These are phyloP conservation scores for Zangia roseola DNA, from an alignment of 768 basidiomycete species.

Conservation along the genomic window DNA sequence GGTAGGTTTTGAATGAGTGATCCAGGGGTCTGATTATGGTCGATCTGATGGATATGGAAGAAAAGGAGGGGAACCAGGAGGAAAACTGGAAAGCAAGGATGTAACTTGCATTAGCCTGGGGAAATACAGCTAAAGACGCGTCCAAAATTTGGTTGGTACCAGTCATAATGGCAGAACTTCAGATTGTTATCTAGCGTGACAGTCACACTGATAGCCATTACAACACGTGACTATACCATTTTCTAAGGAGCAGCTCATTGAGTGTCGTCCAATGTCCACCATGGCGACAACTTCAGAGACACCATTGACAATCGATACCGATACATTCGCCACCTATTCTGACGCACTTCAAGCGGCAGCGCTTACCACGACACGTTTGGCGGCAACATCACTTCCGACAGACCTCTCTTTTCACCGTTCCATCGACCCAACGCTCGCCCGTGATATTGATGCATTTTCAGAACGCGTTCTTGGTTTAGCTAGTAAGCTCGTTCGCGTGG, in stretches of 20 bases:
- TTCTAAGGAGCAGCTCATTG: slow-evolving; percentile 4
- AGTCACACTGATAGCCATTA: too few relatives aligned
- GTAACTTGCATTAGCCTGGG: slow-evolving; percentile 46
- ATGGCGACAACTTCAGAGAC: slow-evolving; percentile 14
- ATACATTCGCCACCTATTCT: slow-evolving; percentile 54
- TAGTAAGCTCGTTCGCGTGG: slow-evolving; percentile 58
- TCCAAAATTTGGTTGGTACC: too few relatives aligned
- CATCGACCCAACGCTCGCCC: slow-evolving; percentile 68
- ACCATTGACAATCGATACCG: slow-evolving; percentile 14
- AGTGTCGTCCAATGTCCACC: too few relatives aligned
- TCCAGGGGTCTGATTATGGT: slow-evolving; percentile 71
- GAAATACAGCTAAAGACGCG: slow-evolving; percentile 40
- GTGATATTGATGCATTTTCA: slow-evolving; percentile 69
- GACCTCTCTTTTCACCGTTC: slow-evolving; percentile 92
- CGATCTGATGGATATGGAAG: slow-evolving; percentile 63
- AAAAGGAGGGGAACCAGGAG: slow-evolving; percentile 77
- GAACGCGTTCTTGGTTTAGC: slow-evolving; percentile 63
- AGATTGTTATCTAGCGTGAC: too few relatives aligned
- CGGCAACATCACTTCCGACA: slow-evolving; percentile 56
- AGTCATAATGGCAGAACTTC: neutral
- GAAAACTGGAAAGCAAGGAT: slow-evolving; percentile 80
- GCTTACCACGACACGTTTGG: slow-evolving; percentile 60
- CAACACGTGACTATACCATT: slow-evolving; percentile 5
- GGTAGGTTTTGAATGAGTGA: slow-evolving; percentile 62
- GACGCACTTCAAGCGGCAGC: slow-evolving; percentile 57